A percentile compares a stretch with the other conserved stretches of the same genome.
Conservation (phyloP, 345 rosid genomes). For the Euphorbia lathyris region DNA sequence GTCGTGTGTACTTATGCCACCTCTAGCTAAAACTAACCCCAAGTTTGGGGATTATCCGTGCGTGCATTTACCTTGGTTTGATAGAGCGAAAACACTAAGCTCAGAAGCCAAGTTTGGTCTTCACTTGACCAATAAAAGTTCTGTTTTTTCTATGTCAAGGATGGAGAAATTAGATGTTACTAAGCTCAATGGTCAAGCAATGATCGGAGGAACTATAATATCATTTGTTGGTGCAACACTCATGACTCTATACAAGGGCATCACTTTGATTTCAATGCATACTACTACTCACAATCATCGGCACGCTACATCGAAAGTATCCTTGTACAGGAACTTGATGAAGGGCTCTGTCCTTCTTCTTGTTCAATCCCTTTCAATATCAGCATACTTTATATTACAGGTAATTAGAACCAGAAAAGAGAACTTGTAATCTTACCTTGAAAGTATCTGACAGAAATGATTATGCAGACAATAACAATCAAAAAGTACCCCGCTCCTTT, state of each 20-base stretch:
- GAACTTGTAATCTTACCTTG: not conserved
- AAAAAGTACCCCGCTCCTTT: constrained; percentile 16
- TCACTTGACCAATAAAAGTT: not conserved
- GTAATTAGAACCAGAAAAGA: not conserved
- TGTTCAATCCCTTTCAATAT: not conserved
- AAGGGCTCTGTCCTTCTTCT: not conserved
- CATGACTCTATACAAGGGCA: constrained; percentile 3
- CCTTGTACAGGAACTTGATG: not conserved
- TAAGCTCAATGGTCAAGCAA: not conserved
- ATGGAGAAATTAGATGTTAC: not conserved
- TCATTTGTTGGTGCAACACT: not conserved
- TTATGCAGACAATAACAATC: constrained; percentile 1
- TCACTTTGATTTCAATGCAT: not conserved
- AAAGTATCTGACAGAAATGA: not conserved
- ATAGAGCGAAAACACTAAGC: too few species aligned
- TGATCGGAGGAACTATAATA: not conserved
- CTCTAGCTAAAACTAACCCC: too few species aligned
- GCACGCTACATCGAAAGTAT: not conserved
- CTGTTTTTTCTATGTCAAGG: not conserved
- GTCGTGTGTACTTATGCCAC: too few species aligned
- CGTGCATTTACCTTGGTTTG: too few species aligned
- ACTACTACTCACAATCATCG: not conserved
- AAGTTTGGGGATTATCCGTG: too few species aligned
- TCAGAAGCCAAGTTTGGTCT: too few species aligned
- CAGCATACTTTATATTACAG: not conserved